phyloP scores from a whole-genome alignment of 2,329 filamentous ascomycete genomes.

The Alternaria sp. region DNA sequence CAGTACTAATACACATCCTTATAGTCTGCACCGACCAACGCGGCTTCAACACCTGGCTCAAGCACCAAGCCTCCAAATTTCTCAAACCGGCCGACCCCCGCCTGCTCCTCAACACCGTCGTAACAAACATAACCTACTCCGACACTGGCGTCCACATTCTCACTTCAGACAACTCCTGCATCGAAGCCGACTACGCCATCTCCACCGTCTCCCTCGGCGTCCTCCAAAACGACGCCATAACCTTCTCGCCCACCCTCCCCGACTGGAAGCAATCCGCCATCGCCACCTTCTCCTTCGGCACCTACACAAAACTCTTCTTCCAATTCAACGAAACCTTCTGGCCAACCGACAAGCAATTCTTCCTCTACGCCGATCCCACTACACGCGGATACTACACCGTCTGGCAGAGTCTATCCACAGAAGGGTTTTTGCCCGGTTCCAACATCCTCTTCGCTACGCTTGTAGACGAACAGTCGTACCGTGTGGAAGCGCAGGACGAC shows the following conservation, averaged over 20 bases:
- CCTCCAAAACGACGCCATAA: slow-evolving; percentile 65
- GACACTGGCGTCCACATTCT: slow-evolving; percentile 60
- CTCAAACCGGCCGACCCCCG: slow-evolving; percentile 62
- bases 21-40: slow-evolving; percentile 65
- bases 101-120: slow-evolving; percentile 63
- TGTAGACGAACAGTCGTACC: slow-evolving; percentile 62
- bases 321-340: slow-evolving; percentile 73
- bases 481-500: slow-evolving; percentile 65
- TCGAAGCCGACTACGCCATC: slow-evolving; percentile 67
- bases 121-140: slow-evolving; percentile 62
- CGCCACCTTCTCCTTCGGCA: slow-evolving; percentile 70
- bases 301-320: slow-evolving; percentile 75
- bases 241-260: slow-evolving; percentile 65
- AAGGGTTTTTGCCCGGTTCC: slow-evolving; percentile 65
- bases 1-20: too few relatives aligned
- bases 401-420: slow-evolving; percentile 67
- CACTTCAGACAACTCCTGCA: slow-evolving; percentile 61
- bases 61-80: slow-evolving; percentile 64
- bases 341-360: slow-evolving; percentile 61
- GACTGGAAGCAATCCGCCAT: slow-evolving; percentile 70
- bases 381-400: slow-evolving; percentile 63
- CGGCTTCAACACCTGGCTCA: slow-evolving; percentile 66
- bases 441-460: slow-evolving; percentile 72
- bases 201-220: slow-evolving; percentile 73
- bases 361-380: slow-evolving; percentile 59